Percentiles rank a stretch among this genome's conserved stretches.
Evolutionary conservation across 2,329 filamentous ascomycete genomes (phyloP).

Genomic region (Simplicillium sp.): DNA sequence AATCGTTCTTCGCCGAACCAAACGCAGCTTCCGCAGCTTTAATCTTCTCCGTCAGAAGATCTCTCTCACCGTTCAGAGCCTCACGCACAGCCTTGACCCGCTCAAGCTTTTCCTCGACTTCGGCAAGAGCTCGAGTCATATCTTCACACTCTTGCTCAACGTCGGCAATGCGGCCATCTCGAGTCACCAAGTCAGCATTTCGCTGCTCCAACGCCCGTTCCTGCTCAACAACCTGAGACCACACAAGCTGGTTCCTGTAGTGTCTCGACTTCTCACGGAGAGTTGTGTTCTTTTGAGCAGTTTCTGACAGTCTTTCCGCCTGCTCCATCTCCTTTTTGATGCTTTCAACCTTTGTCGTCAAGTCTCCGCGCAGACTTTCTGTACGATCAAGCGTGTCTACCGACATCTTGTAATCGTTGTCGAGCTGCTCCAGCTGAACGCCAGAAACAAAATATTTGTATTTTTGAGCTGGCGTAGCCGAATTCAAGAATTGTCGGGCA

Average conservation of each 20-base stretch:
- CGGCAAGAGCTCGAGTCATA: constrained; percentile 39
- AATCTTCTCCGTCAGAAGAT: constrained; percentile 32
- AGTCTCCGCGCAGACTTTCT: constrained; percentile 24
- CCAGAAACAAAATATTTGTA: constrained; percentile 96
- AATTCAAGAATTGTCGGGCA: constrained; percentile 84
- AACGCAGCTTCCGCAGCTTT: constrained; percentile 39
- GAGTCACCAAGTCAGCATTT: constrained; percentile 16
- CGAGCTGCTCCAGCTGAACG: constrained; percentile 84
- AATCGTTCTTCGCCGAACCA: constrained; percentile 41
- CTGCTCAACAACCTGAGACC: constrained; percentile 74
- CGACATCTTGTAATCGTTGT: constrained; percentile 82
- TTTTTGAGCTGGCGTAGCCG: constrained; percentile 72
- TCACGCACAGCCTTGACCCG: constrained; percentile 28
- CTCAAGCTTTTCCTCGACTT: constrained; percentile 33
- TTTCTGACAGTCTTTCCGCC: constrained; percentile 54
- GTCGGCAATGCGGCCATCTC: constrained; percentile 15
- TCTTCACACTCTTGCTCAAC: constrained; percentile 20
- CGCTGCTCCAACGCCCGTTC: constrained; percentile 43
- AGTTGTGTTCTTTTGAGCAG: constrained; percentile 55
- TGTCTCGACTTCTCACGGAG: constrained; percentile 52
- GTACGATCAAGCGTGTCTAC: constrained; percentile 67
- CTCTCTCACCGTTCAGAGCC: constrained; percentile 34
- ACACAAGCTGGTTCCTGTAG: constrained; percentile 62
- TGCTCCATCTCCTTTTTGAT: constrained; percentile 38
- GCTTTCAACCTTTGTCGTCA: constrained; percentile 20